phyloP scores from a whole-genome alignment of 2,329 filamentous ascomycete genomes.

The Akanthomyces lecanii region DNA sequence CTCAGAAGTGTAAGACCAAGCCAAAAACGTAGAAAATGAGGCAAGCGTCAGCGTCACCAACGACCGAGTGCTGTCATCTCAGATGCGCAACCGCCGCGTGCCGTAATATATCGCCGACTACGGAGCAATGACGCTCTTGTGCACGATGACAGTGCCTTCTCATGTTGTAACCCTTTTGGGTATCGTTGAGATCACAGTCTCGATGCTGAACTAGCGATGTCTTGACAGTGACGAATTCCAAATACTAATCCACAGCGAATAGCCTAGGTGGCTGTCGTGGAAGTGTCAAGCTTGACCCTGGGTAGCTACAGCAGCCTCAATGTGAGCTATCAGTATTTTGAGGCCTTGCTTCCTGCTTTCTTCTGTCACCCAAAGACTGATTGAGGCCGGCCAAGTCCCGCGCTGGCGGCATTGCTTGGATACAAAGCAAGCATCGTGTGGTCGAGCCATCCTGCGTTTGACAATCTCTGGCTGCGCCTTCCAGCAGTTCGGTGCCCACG shows the following conservation, averaged over 20 bases:
- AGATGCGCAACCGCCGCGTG: neutral
- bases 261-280: neutral
- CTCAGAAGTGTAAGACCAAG: neutral
- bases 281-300: neutral
- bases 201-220: neutral
- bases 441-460: neutral
- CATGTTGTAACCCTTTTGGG: neutral
- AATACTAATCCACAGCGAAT: neutral
- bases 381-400: neutral
- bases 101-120: neutral
- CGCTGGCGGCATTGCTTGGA: no score
- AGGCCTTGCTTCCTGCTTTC: neutral
- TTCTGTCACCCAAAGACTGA: neutral
- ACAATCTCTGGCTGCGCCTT: neutral
- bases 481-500: neutral
- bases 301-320: neutral
- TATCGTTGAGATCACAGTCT: neutral
- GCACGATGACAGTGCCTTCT: neutral
- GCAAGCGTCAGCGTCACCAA: neutral
- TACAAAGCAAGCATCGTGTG: neutral
- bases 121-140: neutral
- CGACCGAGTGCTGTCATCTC: neutral
- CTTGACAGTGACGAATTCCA: neutral
- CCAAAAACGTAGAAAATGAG: neutral
- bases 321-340: neutral